phyloP scores from a whole-genome alignment of 495 filamentous ascomycete species.

The Glarea lozoyensis region DNA sequence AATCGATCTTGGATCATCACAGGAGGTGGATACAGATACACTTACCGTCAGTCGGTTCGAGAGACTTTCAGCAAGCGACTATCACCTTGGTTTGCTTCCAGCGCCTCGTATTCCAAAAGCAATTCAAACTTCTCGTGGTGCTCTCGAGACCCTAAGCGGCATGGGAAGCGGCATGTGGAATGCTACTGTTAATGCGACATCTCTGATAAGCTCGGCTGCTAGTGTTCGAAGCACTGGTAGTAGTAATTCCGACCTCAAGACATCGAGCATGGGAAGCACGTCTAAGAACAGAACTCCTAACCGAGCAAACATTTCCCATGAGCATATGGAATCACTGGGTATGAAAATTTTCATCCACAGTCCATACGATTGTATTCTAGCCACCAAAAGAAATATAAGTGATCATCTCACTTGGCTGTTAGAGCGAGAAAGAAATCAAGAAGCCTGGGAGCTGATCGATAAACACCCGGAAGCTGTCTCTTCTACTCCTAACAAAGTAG shows the following conservation, averaged over 20 bases:
- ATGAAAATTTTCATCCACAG: slow-evolving; percentile 94
- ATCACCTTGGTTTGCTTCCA: slow-evolving; percentile 78
- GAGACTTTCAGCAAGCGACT: slow-evolving; percentile 79
- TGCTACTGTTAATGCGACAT: slow-evolving; percentile 71
- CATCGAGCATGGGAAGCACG: slow-evolving; percentile 25
- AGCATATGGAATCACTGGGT: slow-evolving; percentile 49
- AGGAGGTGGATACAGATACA: slow-evolving; percentile 68
- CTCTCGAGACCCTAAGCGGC: slow-evolving; percentile 55
- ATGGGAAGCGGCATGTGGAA: slow-evolving; percentile 61
- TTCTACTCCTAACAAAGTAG: slow-evolving; percentile 25
- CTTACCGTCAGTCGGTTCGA: slow-evolving; percentile 79
- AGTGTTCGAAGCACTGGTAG: slow-evolving; percentile 71
- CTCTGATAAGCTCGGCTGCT: slow-evolving; percentile 78
- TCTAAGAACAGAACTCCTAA: slow-evolving; percentile 10
- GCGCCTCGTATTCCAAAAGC: slow-evolving; percentile 54
- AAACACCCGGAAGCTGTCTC: slow-evolving; percentile 68
- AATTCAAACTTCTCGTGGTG: slow-evolving; percentile 51
- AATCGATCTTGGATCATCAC: slow-evolving; percentile 75
- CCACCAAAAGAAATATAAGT: slow-evolving; percentile 70
- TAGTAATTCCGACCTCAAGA: slow-evolving; percentile 33
- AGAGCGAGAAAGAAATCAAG: slow-evolving; percentile 65
- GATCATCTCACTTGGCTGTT: slow-evolving; percentile 84
- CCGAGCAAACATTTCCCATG: slow-evolving; percentile 26
- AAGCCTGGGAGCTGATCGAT: slow-evolving; percentile 83
- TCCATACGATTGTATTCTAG: slow-evolving; percentile 87